A percentile compares a stretch with the other conserved stretches of the same genome.
These are phyloP conservation scores for Pittosporum tobira DNA, from an alignment of 129 eudicot species.

Conservation along the genomic window DNA sequence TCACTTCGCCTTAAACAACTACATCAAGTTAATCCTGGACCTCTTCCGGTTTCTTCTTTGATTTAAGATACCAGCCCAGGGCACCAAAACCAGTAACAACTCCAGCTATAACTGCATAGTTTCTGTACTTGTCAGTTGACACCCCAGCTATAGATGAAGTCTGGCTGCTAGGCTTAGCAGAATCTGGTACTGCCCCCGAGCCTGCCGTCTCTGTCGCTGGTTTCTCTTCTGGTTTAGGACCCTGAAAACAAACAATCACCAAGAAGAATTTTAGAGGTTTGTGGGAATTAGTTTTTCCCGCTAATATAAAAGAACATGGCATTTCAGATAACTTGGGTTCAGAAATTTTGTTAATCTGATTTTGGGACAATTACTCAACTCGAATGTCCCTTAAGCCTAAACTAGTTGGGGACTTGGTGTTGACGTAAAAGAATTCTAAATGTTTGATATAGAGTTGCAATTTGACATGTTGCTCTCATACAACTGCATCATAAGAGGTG, in stretches of 20 bases:
- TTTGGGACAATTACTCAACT: background rate
- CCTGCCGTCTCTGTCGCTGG: constrained; percentile 40
- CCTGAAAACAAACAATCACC: constrained; percentile 33
- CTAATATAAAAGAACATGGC: background rate
- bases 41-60: constrained; percentile 55
- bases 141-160: constrained; percentile 40
- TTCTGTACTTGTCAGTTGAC: constrained; percentile 56
- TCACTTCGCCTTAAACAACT: background rate
- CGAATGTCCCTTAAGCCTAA: no score
- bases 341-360: background rate
- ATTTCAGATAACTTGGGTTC: background rate
- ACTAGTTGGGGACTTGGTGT: no score
- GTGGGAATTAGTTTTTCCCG: background rate
- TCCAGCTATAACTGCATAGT: constrained; percentile 84
- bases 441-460: no score
- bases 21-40: constrained; percentile 39
- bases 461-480: no score
- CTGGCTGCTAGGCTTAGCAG: constrained; percentile 52
- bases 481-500: no score
- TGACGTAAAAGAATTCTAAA: no score
- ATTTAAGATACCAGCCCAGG: constrained; percentile 56
- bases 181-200: constrained; percentile 40
- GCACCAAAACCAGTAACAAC: constrained; percentile 43
- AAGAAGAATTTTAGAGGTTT: background rate
- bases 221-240: constrained; percentile 56